phyloP scores from a whole-genome alignment of 345 rosid species.

The Pistacia vera region DNA sequence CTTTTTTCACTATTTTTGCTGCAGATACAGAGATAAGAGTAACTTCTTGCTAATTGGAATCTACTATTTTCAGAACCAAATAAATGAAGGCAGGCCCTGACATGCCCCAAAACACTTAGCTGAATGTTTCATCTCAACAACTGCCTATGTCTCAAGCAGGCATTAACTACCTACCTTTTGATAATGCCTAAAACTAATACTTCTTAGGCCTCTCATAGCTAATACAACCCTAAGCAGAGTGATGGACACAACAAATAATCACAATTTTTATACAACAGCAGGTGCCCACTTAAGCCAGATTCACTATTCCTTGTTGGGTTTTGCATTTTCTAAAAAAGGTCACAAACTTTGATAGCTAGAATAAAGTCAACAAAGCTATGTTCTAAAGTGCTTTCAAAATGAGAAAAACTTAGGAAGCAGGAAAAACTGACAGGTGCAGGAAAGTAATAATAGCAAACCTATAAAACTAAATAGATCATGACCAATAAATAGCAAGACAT shows the following conservation, averaged over 20 bases:
- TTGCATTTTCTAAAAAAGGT: neutral
- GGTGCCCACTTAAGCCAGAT: neutral
- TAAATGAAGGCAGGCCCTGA: neutral
- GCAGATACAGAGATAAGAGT: neutral
- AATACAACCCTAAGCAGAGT: neutral
- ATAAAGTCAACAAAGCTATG: neutral
- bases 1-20: neutral
- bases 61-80: neutral
- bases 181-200: neutral
- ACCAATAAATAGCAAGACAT: neutral
- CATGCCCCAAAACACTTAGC: neutral
- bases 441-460: neutral
- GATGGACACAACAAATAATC: neutral
- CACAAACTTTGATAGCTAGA: no score
- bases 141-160: neutral
- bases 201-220: neutral
- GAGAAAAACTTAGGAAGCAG: neutral
- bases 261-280: neutral
- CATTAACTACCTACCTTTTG: neutral
- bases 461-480: neutral
- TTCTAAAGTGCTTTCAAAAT: slow-evolving; percentile 7
- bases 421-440: neutral
- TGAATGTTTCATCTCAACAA: neutral
- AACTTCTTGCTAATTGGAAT: neutral
- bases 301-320: neutral